Base-by-base conservation (phyloP, 345 rosid species). In the Hypericum androsaemum region DNA sequence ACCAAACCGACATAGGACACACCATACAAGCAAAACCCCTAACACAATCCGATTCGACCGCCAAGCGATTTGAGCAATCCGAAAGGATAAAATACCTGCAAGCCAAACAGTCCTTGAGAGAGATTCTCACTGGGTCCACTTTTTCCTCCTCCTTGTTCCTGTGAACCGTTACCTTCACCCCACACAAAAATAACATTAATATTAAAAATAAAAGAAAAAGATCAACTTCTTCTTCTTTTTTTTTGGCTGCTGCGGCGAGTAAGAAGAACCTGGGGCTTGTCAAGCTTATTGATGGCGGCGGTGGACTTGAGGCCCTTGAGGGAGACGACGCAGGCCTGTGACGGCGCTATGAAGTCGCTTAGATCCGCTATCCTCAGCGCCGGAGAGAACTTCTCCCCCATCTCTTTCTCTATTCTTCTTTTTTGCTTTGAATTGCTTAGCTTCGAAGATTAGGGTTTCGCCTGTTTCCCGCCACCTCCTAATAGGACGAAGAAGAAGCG, bases 91-190 rank as follows among this genome's bases (percentile, higher is more conserved):
- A 15, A 37, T 28, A 86, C 96, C 96, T 89, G 81, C 98, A 92
- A 39, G 98, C 95, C 65, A 92, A 77, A 67, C 98, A 92, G 57
- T 88, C 98, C 77, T 88, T 92, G 17, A 92, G 95, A 14, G 98
- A 92, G 22, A 88, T 92, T 70, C 82, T 83, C 12, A 92, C 97
- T 0, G 94, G 88, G 57, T 85, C 94, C 0, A 63, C 43, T 65
- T 72, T 64, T 60, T 54, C 59, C 52, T 72, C 65, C 62, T 54
- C 59, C 52, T 72, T 77, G 39, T 47, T 77, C 32, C 32, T 22
- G 32, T 22, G 32, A 62, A 64, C 58, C 9, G 77, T 61, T 62
- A 80, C 88, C 95, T 80, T 67, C 52, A 74, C 53, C 40, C 35
- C 28, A 50, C 32, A 1, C 32, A 42, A 57, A 58, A 61, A 4